Percentiles rank a stretch among this genome's conserved stretches.
These are phyloP conservation scores for Bryoglossum gracile DNA, from an alignment of 495 filamentous ascomycete species.

Conservation along the genomic window DNA sequence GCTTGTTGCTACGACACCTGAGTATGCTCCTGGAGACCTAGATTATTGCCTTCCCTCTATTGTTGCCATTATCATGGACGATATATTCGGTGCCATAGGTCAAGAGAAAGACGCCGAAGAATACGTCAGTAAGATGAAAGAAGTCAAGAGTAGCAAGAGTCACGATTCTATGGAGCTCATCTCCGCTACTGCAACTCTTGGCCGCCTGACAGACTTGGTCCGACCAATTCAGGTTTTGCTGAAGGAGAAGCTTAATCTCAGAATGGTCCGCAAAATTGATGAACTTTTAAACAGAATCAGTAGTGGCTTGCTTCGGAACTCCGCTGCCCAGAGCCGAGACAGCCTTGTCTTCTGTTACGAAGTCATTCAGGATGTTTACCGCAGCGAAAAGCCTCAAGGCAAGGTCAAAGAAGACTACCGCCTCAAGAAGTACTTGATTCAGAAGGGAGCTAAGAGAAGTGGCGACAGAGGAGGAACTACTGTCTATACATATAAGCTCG, in stretches of 20 bases:
- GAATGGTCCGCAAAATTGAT: constrained; percentile 79
- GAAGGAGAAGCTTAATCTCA: constrained; percentile 71
- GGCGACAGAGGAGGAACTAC: constrained; percentile 57
- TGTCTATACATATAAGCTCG: constrained; percentile 74
- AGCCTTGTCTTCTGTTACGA: constrained; percentile 90
- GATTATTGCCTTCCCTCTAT: constrained; percentile 81
- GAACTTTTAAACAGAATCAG: constrained; percentile 79
- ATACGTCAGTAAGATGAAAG: constrained; percentile 91
- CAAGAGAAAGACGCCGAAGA: constrained; percentile 96
- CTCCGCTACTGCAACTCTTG: constrained; percentile 68
- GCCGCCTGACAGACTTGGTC: constrained; percentile 65
- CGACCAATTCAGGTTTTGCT: constrained; percentile 69
- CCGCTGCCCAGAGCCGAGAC: constrained; percentile 63
- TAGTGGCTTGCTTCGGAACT: constrained; percentile 73
- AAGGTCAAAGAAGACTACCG: constrained; percentile 46
- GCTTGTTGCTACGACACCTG: constrained; percentile 64
- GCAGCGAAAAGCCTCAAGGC: constrained; percentile 39
- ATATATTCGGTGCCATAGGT: constrained; percentile 92
- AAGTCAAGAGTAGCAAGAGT: constrained; percentile 95
- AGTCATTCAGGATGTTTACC: constrained; percentile 77
- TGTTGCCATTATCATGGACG: constrained; percentile 85
- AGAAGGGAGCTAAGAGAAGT: constrained; percentile 63
- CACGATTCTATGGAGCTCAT: constrained; percentile 96
- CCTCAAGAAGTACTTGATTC: constrained; percentile 67
- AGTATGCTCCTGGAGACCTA: constrained; percentile 71